Conservation (phyloP, 1,284 basidiomycete species). For the Dichomitus squalens region DNA sequence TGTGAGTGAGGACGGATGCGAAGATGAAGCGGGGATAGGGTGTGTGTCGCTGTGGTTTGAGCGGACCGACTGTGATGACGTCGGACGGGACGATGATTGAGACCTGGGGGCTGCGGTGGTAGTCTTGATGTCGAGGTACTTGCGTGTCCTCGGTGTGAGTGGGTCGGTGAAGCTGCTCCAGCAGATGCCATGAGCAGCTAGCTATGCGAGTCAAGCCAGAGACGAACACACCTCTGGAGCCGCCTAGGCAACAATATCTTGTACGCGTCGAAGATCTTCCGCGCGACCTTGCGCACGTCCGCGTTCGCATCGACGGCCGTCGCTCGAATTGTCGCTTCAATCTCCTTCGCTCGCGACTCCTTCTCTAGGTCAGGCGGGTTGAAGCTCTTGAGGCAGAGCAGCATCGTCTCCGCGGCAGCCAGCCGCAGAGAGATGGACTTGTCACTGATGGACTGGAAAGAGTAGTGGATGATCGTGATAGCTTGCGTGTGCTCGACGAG, state of each 20-base stretch:
- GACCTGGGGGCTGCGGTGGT: conserved; percentile 13
- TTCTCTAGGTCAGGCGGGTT: conserved; percentile 77
- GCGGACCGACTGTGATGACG: conserved; percentile 31
- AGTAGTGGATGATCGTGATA: conserved; percentile 64
- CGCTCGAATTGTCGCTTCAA: conserved; percentile 70
- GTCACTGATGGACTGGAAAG: conserved; percentile 64
- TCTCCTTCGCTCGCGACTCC: conserved; percentile 60
- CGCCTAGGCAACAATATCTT: conserved; percentile 66
- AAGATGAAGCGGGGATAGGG: neutral
- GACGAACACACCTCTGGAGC: conserved; percentile 59
- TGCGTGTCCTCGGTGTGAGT: conserved; percentile 74
- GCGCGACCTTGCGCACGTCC: conserved; percentile 70
- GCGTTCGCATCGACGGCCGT: conserved; percentile 77
- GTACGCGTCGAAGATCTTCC: conserved; percentile 78
- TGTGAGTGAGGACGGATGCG: neutral
- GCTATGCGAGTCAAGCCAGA: neutral
- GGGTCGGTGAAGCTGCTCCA: conserved; percentile 66
- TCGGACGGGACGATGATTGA: conserved; percentile 32
- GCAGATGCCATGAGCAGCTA: conserved; percentile 6
- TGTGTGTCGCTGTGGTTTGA: conserved; percentile 13
- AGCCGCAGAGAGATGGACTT: conserved; percentile 70
- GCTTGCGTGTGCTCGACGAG: conserved; percentile 74
- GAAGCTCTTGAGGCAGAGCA: conserved; percentile 70
- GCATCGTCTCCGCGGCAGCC: conserved; percentile 62
- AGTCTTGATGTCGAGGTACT: conserved; percentile 70